Base-by-base conservation (phyloP, 2,329 filamentous ascomycete genomes). In the Stemphylium beticola region DNA sequence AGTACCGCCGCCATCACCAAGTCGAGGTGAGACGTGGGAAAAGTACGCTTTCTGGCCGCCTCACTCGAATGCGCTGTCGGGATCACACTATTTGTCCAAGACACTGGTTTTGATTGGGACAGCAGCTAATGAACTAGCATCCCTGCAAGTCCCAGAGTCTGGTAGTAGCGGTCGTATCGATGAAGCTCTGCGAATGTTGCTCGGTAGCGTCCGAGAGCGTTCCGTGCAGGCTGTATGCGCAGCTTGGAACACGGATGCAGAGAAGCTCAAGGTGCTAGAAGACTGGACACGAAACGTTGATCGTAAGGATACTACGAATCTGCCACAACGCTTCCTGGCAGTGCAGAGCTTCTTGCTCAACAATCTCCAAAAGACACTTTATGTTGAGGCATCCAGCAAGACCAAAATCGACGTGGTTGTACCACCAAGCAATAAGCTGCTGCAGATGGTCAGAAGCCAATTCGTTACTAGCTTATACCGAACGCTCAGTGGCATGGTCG, bases 401-500 rank as follows among this genome's bases (percentile, higher is more conserved):
- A 83, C 89, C 8, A 84, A 87, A 4, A 85, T 91, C 11, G 89
- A 95, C 67, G 92, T 99, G 60, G 87, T 98, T 52, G 84, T 89
- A 20, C 89, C 93, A 15, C 96, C 95, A 4, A 88, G 92, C 32
- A 83, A 88, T 7, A 99, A 98, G 74, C 79, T 97, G 38, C 80
- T 98, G 38, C 91, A 96, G 73, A 92, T 93, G 85, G 92, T 98
- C 14, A 86, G 93, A 61, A 89, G 87, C 61, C 92, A 96, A 70
- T 99, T 99, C 69, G 92, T 96, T 14, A 92, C 89, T 6, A 96
- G 93, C 53, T 79, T 99, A 38, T 98, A 98, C 77, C 96, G 96
- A 74, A 92, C 92, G 6, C 79, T 99, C 33, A 96, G 91, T 66
- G 95, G 93, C 18, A 93, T 99, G 87, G 92, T 99, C 1, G 95